A percentile compares a stretch with the other conserved stretches of the same genome.
phyloP scores from a whole-genome alignment of 768 basidiomycete genomes.

The Suillus spraguei region DNA sequence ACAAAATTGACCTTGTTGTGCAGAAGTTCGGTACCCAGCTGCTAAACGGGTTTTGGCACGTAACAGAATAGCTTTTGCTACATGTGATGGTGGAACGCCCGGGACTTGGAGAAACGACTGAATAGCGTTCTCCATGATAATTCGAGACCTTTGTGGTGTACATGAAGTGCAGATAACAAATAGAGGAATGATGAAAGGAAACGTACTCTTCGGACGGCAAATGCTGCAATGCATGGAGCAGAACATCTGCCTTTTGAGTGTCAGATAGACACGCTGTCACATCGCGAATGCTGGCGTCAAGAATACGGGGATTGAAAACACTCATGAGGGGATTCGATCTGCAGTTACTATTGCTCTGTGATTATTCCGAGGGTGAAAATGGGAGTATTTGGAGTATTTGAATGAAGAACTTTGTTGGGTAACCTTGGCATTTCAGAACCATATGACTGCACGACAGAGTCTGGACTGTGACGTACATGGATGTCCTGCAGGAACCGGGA shows the following conservation, averaged over 20 bases:
- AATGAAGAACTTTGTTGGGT: too few relatives aligned
- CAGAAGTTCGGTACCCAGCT: conserved; percentile 59
- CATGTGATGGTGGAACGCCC: conserved; percentile 49
- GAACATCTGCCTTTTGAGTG: conserved; percentile 70
- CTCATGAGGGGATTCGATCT: too few relatives aligned
- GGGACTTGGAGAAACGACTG: conserved; percentile 67
- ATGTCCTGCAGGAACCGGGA: too few relatives aligned
- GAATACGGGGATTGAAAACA: too few relatives aligned
- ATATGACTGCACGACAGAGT: too few relatives aligned
- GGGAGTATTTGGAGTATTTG: too few relatives aligned
- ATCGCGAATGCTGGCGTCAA: too few relatives aligned
- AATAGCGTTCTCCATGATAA: conserved; percentile 61
- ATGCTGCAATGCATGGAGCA: conserved; percentile 82
- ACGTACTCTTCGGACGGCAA: conserved; percentile 71
- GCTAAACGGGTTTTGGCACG: conserved; percentile 66
- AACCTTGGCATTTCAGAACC: too few relatives aligned
- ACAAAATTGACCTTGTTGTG: conserved; percentile 55
- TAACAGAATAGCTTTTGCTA: conserved; percentile 63
- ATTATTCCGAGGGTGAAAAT: too few relatives aligned
- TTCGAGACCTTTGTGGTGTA: conserved; percentile 9
- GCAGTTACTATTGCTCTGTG: too few relatives aligned
- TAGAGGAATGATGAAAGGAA: background rate
- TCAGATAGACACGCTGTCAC: conserved; percentile 42
- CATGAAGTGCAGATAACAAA: background rate
- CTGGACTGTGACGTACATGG: too few relatives aligned